Conservation (phyloP, 805 yeast species). For the Monosporozyma solicola region DNA sequence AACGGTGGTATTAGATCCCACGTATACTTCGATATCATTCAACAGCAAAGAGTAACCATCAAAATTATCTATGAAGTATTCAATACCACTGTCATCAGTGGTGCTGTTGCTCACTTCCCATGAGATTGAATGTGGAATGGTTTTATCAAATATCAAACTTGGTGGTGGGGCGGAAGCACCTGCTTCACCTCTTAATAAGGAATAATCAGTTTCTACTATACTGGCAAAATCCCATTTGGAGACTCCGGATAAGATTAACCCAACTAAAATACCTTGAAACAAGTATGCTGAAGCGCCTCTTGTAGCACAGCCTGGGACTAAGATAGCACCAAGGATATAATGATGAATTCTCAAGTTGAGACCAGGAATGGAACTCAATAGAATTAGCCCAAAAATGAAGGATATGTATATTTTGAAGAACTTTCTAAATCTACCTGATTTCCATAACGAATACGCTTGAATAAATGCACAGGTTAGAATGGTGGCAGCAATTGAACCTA, state of each 20-base stretch:
- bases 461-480: slow-evolving; percentile 49
- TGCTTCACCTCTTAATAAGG: slow-evolving; percentile 68
- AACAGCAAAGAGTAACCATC: slow-evolving; percentile 56
- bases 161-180: slow-evolving; percentile 46
- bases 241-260: slow-evolving; percentile 74
- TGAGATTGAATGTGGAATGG: slow-evolving; percentile 16
- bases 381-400: slow-evolving; percentile 36
- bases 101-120: slow-evolving; percentile 15
- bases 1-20: slow-evolving; percentile 43
- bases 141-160: slow-evolving; percentile 21
- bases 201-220: slow-evolving; percentile 64
- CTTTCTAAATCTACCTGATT: slow-evolving; percentile 54
- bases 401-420: slow-evolving; percentile 48
- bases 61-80: slow-evolving; percentile 23
- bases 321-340: slow-evolving; percentile 64
- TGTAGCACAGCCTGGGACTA: slow-evolving; percentile 79
- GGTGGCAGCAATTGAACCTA: slow-evolving; percentile 39
- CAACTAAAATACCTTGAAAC: slow-evolving; percentile 79
- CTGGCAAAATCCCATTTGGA: slow-evolving; percentile 93
- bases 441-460: slow-evolving; percentile 78
- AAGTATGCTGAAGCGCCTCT: slow-evolving; percentile 59
- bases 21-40: slow-evolving; percentile 71
- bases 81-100: slow-evolving; percentile 6
- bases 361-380: slow-evolving; percentile 49
- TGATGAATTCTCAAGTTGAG: slow-evolving; percentile 73